Base-by-base conservation (phyloP, 441 rosid species). In the Pelargonium fulgidum region DNA sequence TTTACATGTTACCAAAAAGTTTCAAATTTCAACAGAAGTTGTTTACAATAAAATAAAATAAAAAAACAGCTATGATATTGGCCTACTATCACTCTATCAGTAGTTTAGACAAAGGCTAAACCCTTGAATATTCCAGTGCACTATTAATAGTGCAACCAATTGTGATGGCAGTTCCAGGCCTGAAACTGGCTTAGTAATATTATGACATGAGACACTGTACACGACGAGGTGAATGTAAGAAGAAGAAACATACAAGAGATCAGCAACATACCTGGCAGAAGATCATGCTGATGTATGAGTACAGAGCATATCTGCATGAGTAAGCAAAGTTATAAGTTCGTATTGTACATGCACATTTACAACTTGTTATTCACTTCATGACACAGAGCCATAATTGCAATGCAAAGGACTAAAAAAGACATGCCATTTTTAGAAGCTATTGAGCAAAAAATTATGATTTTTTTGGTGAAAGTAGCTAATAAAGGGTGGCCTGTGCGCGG, bases 221-320 rank as follows among this genome's bases (percentile, higher is more conserved):
- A 48, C 72, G 64, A 41, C 16, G 33, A 64, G 62, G 16, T 50
- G 26, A 19, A 29, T 67, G 11, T 11, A 66, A 7, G 41, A 44
- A 47, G 7, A 63, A 10, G 64, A 59, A 5, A 65, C 42, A 36
- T 8, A 62, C 66, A 50, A 78, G 75, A 54, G 39, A 39, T 13
- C 36, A 72, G 61, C 14, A 59, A 80, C 86, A 80, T 75, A 96
- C 99, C 99, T 96, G 97, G 78, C 77, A 83, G 66, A 80, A 68
- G 76, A 91, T 87, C 84, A 88, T 89, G 77, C 97, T 91, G 62
- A 84, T 69, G 84, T 91, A 96, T 56, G 89, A 77, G 81, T 91
- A 86, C 64, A 91, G 87, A 42, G 80, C 74, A 75, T 83, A 82
- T 67, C 99, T 96, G 96, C 85, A 77, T 66, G 71, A 79, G 68